Base-by-base conservation (phyloP, 257 asterid species). In the Jacaranda copaia region DNA sequence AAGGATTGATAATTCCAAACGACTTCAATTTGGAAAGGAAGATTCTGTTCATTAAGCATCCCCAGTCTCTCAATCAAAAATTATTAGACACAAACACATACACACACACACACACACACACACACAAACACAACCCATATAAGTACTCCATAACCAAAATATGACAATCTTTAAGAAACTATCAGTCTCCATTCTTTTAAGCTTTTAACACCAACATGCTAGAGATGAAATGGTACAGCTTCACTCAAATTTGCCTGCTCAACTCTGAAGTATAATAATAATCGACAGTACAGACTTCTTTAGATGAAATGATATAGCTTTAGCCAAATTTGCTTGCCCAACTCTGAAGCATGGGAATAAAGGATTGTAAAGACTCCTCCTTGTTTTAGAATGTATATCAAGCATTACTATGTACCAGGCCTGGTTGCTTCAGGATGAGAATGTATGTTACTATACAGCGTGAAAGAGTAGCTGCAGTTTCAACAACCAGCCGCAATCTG, bases 401-500 rank as follows among this genome's bases (percentile, higher is more conserved):
- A 60, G 60, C 35, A 46, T 59, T 55, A 61, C 4, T 65, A 45
- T 20, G 53, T 87, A 95, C 99, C 97, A 84, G 77, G 85, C 80
- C 73, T 46, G 87, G 79, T 76, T 80, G 93, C 89, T 89, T 89
- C 87, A 88, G 77, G 83, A 93, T 88, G 86, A 95, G 90, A 72
- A 87, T 51, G 82, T 89, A 95, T 79, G 91, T 93, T 43, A 89
- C 75, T 48, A 88, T 56, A 87, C 99, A 95, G 16, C 99, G 96
- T 55, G 87, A 81, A 75, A 96, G 84, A 67, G 99, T 96, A 15
- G 97, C 96, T 42, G 78, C 85, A 81, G 88, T 83, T 89, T 94
- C 98, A 85, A 86, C 90, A 18, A 92, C 80, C 81, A 94, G 84
- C 72, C 99, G 89, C 85, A 96, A 88, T 84, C 88, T 89, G 53